Evolutionary conservation across 768 basidiomycete species (phyloP), one percentile per base, ranked within the genome.

Genomic region (Leccinum boreale): DNA sequence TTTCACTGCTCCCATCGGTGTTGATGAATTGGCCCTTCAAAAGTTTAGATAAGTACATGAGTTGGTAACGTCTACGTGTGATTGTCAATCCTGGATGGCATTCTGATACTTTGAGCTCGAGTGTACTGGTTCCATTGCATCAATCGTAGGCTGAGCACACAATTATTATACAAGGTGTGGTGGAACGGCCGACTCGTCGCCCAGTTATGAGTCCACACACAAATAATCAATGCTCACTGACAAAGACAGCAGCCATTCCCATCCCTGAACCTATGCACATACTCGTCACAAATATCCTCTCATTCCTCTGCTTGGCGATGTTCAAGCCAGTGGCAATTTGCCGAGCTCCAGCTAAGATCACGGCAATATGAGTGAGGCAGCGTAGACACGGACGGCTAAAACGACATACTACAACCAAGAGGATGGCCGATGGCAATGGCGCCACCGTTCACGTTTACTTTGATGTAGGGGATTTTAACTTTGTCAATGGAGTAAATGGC

Each of bases 191-290:
- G 36, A 39, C 36, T 39, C 36, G 36, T 35, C 15, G 15, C 7
- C 36, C 8, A 39, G 17, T n/a, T 39, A 39, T n/a, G 36, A 17
- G 36, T 39, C 17, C 17, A n/a, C n/a, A 35, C 3, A 10, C 10
- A 48, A n/a, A 31, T 15, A 17, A 23, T 75, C 66, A 92, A 64
- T 92, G 86, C 80, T 94, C 92, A 71, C 79, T 90, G 55, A 92
- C 89, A 66, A 94, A 89, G 2, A 94, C 79, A 47, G 85, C 89
- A 31, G 91, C 91, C 90, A 94, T 92, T 36, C 92, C 90, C 90
- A 94, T 93, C 23, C 92, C 91, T 14, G 82, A 84, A 7, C 92
- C 92, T 66, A 94, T 87, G 69, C 93, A 95, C 94, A 96, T 96
- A 63, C 85, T 87, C 2, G 92, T 94, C 31, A 90, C 86, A 62